Base-by-base conservation (phyloP, 2,329 filamentous ascomycete genomes). In the Bipolaris oryzae region DNA sequence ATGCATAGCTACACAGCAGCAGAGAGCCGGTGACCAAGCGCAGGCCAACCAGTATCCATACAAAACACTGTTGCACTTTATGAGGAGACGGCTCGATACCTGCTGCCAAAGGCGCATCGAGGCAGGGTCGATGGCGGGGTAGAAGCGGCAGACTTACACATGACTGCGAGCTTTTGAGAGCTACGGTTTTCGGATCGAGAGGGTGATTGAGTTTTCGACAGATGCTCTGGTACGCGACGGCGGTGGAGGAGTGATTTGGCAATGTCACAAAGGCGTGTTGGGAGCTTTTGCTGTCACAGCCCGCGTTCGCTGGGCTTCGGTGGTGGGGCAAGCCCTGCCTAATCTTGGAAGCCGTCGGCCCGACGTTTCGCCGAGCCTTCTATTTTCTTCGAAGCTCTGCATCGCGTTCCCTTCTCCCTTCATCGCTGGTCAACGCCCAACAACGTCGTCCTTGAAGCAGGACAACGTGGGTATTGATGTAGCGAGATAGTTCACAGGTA, bases 241-340 rank as follows among this genome's bases (percentile, higher is more conserved):
- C 55, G 45, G 31, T 51, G 18, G 42, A 47, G 15, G 25, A 44
- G 41, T 45, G 43, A 52, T 41, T 50, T 46, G 53, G 57, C 56
- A 52, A 58, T 34, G 41, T 35, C 42, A 53, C 57, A 59, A 51
- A 54, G 54, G 55, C 47, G 58, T 66, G 62, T 61, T 64, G 60
- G 55, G 64, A 31, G 64, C 58, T 64, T 60, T 61, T 58, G 60
- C 56, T 58, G 60, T 58, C 61, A 60, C 62, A 64, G 63, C 53
- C 63, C 57, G 61, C 49, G 47, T 57, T 60, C 55, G 58, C 59
- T 53, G 60, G 51, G 54, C 62, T 58, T 53, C 54, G 59, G 62
- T 71, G 68, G 70, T 70, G 69, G 69, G 70, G 70, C 69, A 67
- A 13, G 42, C 42, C 61, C 55, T 38, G 38, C 52, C 47, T 51